Conservation (phyloP, 129 eudicot genomes). For the Deinandra increscens region DNA sequence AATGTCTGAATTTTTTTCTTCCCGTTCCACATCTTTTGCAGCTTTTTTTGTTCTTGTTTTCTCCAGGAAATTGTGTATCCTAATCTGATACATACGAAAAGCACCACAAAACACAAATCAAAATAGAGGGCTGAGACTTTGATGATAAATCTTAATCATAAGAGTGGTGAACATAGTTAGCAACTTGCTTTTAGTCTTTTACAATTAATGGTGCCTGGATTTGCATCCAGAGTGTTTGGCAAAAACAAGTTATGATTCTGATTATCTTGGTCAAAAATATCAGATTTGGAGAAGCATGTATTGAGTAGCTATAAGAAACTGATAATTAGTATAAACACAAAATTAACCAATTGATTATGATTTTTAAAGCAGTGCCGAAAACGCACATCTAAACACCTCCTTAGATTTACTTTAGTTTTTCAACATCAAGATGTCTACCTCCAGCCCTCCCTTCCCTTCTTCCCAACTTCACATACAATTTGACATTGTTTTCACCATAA, state of each 20-base stretch:
- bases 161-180: neutral
- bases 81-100: conserved; percentile 48
- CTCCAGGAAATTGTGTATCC: conserved; percentile 73
- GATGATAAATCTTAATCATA: conserved; percentile 6
- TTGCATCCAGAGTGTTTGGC: conserved; percentile 7
- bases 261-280: neutral
- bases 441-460: neutral
- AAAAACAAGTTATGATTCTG: neutral
- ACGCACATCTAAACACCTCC: neutral
- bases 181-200: neutral
- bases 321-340: neutral
- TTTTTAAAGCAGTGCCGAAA: neutral
- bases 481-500: neutral
- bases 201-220: conserved; percentile 7
- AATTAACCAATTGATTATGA: neutral
- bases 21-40: conserved; percentile 31
- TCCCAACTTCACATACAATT: neutral
- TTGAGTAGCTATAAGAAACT: neutral
- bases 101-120: neutral
- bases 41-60: conserved; percentile 56
- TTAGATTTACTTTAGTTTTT: neutral
- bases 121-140: conserved; percentile 2
- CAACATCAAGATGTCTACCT: neutral
- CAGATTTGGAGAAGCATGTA: neutral
- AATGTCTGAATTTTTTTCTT: conserved; percentile 36